Conservation (phyloP, 2,329 filamentous ascomycete genomes). For the Acarospora socialis region DNA sequence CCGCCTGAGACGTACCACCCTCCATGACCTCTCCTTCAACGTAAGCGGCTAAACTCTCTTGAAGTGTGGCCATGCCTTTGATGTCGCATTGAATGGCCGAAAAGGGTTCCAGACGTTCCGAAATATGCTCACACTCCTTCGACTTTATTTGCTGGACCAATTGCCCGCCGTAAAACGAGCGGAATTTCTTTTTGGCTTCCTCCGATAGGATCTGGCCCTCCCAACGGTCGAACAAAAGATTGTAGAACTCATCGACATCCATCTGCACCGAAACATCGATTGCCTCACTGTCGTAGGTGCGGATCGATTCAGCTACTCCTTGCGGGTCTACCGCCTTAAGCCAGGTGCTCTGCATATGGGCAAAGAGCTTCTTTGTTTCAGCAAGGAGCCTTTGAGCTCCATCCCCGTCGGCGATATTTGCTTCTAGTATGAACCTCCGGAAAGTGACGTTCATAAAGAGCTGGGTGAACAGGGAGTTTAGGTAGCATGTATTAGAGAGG, state of each 20-base stretch:
- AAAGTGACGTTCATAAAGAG: constrained; percentile 92
- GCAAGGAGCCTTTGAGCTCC: constrained; percentile 53
- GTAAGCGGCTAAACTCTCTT: constrained; percentile 86
- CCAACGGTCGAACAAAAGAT: constrained; percentile 79
- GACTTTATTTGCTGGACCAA: constrained; percentile 92
- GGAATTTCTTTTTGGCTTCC: constrained; percentile 57
- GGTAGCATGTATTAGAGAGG: constrained; percentile 89
- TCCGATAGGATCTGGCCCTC: constrained; percentile 61
- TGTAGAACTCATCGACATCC: constrained; percentile 98
- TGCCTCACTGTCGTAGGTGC: constrained; percentile 63
- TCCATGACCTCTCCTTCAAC: constrained; percentile 94
- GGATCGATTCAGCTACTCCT: constrained; percentile 59
- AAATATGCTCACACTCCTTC: constrained; percentile 86
- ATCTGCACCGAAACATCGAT: constrained; percentile 88
- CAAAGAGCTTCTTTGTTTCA: constrained; percentile 71
- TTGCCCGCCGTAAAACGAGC: constrained; percentile 79
- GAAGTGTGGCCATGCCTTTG: constrained; percentile 70
- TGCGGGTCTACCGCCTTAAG: constrained; percentile 59
- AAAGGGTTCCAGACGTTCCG: constrained; percentile 77
- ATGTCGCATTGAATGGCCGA: constrained; percentile 94
- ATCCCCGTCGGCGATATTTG: constrained; percentile 40
- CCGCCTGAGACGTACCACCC: constrained; percentile 43
- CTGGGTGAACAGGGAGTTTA: constrained; percentile 88
- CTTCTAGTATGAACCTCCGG: constrained; percentile 63
- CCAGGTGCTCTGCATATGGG: constrained; percentile 70